Percentiles rank a stretch among this genome's conserved stretches.
phyloP scores from a whole-genome alignment of 495 filamentous ascomycete genomes.

The Penicillium coprophilum region DNA sequence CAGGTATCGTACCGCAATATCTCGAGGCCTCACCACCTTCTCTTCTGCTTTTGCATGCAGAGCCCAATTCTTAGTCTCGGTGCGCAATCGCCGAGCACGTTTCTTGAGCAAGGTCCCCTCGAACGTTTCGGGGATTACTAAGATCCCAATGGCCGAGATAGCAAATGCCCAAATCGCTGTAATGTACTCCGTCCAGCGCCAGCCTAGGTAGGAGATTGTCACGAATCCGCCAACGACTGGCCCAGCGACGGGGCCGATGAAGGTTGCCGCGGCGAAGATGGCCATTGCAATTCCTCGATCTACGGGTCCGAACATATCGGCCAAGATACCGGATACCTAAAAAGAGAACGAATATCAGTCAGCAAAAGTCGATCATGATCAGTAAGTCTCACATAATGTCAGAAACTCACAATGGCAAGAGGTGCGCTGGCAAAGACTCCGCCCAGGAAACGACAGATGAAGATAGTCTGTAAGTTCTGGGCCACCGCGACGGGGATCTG shows the following conservation, averaged over 20 bases:
- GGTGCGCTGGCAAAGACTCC: conserved; percentile 58
- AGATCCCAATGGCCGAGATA: conserved; percentile 40
- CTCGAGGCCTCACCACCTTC: conserved; percentile 19
- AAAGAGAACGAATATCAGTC: neutral
- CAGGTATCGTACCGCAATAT: conserved; percentile 42
- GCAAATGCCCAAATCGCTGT: conserved; percentile 51
- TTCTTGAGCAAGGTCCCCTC: conserved; percentile 48
- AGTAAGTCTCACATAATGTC: neutral
- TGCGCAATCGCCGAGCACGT: conserved; percentile 50
- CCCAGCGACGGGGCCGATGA: conserved; percentile 55
- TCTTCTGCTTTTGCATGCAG: conserved; percentile 37
- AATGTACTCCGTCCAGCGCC: conserved; percentile 61
- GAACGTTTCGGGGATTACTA: conserved; percentile 56
- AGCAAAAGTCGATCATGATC: neutral
- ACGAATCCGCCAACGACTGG: conserved; percentile 59
- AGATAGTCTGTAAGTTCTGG: conserved; percentile 50
- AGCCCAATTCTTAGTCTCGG: conserved; percentile 57
- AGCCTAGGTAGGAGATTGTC: conserved; percentile 47
- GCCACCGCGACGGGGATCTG: conserved; percentile 56
- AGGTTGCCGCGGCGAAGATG: conserved; percentile 51
- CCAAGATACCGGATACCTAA: conserved; percentile 48
- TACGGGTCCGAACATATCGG: conserved; percentile 57
- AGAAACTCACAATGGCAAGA: conserved; percentile 47
- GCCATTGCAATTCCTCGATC: conserved; percentile 56
- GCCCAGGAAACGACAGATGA: conserved; percentile 56